These are phyloP conservation scores for Aspergillus conjunctus DNA, from an alignment of 495 filamentous ascomycete genomes.

Conservation along the genomic window DNA sequence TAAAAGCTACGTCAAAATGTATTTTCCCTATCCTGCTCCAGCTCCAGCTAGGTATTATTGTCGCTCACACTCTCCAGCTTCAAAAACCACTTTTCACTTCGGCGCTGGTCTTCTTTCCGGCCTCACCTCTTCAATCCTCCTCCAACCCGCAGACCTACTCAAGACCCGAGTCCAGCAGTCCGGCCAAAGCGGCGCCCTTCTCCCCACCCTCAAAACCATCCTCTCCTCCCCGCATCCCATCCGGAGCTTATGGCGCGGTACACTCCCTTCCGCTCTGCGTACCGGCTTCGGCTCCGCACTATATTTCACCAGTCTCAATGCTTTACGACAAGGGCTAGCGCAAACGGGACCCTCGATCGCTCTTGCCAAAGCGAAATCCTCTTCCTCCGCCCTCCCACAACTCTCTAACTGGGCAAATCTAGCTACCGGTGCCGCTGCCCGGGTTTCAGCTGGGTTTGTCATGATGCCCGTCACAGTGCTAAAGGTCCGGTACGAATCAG, in stretches of 20 bases:
- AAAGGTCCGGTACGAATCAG: slow-evolving; percentile 93
- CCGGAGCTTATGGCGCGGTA: slow-evolving; percentile 89
- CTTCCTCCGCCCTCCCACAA: slow-evolving; percentile 77
- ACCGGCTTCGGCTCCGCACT: slow-evolving; percentile 91
- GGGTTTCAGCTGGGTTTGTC: slow-evolving; percentile 81
- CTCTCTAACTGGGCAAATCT: slow-evolving; percentile 86
- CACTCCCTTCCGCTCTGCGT: slow-evolving; percentile 84
- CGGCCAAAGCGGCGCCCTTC: slow-evolving; percentile 62
- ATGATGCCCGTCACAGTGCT: slow-evolving; percentile 97
- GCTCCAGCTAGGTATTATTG: not conserved
- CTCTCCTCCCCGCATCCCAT: slow-evolving; percentile 61
- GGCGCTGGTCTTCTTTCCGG: slow-evolving; percentile 85
- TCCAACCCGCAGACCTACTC: slow-evolving; percentile 95
- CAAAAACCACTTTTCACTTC: slow-evolving; percentile 74
- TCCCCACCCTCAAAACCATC: slow-evolving; percentile 71
- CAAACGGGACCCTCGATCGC: slow-evolving; percentile 32
- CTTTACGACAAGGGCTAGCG: slow-evolving; percentile 71
- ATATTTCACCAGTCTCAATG: slow-evolving; percentile 90
- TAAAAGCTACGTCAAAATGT: slow-evolving; percentile 42
- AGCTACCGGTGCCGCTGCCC: slow-evolving; percentile 76
- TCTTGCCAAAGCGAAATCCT: slow-evolving; percentile 29
- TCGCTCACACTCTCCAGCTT: slow-evolving; percentile 30
- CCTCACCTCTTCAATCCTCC: slow-evolving; percentile 79
- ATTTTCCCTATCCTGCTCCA: slow-evolving; percentile 12
- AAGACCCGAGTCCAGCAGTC: slow-evolving; percentile 86